A percentile compares a stretch with the other conserved stretches of the same genome.
Evolutionary conservation across 441 rosid genomes (phyloP).

Genomic region (Syzygium malaccense): DNA sequence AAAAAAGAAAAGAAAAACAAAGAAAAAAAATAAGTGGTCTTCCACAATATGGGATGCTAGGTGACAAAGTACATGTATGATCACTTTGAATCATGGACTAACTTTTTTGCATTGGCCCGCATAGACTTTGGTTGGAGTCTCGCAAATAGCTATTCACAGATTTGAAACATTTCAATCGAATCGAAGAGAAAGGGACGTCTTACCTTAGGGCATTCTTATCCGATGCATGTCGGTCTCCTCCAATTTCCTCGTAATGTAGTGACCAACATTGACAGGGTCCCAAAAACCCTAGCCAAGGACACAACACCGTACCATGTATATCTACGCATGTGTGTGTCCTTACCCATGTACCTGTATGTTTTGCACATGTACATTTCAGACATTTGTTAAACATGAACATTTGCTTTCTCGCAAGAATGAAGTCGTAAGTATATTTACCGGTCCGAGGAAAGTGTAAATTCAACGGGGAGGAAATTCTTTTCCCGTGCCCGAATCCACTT

Average conservation of each 20-base stretch:
- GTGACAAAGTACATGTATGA: not conserved
- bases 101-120: not conserved
- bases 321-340: not conserved
- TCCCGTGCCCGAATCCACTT: not conserved
- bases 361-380: not conserved
- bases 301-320: not conserved
- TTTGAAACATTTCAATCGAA: not conserved
- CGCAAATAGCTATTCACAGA: not conserved
- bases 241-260: not conserved
- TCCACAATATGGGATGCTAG: not conserved
- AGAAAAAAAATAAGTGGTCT: not conserved
- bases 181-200: not conserved
- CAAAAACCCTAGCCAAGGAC: not conserved
- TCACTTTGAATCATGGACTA: not conserved
- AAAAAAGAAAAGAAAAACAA: not conserved
- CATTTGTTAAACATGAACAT: not conserved
- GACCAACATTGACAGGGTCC: not conserved
- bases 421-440: not conserved
- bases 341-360: not conserved
- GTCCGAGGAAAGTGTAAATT: not conserved
- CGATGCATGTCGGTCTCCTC: not conserved
- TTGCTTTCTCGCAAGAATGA: not conserved
- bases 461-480: not conserved
- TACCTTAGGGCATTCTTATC: not conserved
- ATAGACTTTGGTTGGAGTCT: not conserved